These are phyloP conservation scores for Xylaria sp. DNA, from an alignment of 495 filamentous ascomycete species.

Conservation along the genomic window DNA sequence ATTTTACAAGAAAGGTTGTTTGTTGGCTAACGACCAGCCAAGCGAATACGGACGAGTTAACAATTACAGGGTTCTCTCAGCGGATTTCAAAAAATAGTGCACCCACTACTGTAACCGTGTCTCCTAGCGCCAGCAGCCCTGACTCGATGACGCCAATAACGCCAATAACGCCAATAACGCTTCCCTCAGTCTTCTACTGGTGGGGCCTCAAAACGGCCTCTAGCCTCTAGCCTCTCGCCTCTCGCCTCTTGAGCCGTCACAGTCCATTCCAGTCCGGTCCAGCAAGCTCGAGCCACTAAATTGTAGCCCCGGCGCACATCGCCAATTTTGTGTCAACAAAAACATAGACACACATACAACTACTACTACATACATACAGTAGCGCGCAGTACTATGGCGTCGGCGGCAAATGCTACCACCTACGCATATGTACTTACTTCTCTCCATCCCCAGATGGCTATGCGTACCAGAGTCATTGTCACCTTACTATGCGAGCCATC, in stretches of 20 bases:
- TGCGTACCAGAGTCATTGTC: neutral
- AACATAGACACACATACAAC: neutral
- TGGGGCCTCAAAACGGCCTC: slow-evolving; percentile 14
- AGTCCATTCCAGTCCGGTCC: too few species aligned
- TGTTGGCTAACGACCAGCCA: neutral
- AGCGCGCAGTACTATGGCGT: neutral
- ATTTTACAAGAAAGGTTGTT: too few species aligned
- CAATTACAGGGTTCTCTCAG: neutral
- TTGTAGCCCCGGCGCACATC: slow-evolving; percentile 18
- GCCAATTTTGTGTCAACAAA: slow-evolving; percentile 10
- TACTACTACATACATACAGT: too few species aligned
- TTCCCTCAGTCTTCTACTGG: neutral
- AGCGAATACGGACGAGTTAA: neutral
- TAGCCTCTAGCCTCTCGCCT: neutral
- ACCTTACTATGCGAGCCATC: neutral
- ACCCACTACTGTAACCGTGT: neutral
- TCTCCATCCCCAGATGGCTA: neutral
- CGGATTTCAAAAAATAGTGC: neutral
- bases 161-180: neutral
- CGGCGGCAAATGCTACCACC: slow-evolving; percentile 4
- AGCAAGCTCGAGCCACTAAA: slow-evolving; percentile 7
- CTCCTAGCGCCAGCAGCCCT: neutral
- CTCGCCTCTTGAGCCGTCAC: neutral
- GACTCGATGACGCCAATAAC: slow-evolving; percentile 8
- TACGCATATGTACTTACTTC: neutral